Evolutionary conservation across 352 stramenopile genomes (phyloP).

Genomic region (Pythium brassicae): DNA sequence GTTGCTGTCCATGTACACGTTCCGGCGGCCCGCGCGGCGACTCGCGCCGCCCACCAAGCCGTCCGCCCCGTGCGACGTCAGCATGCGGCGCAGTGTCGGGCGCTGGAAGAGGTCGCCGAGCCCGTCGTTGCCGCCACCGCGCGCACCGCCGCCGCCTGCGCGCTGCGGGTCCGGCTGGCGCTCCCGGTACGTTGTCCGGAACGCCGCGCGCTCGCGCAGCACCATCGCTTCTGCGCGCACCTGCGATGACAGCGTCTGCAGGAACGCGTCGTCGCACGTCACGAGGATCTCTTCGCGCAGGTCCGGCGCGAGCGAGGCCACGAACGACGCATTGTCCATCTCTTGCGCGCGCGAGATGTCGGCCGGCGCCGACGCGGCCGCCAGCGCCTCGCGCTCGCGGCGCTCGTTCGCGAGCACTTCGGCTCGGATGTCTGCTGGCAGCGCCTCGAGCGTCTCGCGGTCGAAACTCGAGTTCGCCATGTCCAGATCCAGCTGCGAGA

Average conservation of each 20-base stretch:
- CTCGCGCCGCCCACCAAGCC: slow-evolving; percentile 23
- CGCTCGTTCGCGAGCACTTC: slow-evolving; percentile 97
- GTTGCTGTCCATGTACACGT: slow-evolving; percentile 37
- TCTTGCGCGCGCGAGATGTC: slow-evolving; percentile 96
- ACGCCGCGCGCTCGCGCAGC: slow-evolving; percentile 90
- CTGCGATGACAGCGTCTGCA: slow-evolving; percentile 92
- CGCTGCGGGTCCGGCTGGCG: slow-evolving; percentile 32
- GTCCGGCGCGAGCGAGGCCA: slow-evolving; percentile 94
- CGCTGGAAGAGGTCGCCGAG: slow-evolving; percentile 68
- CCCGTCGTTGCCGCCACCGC: slow-evolving; percentile 37
- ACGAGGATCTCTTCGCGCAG: slow-evolving; percentile 96
- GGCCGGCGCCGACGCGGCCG: slow-evolving; percentile 64
- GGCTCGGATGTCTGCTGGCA: slow-evolving; percentile 96
- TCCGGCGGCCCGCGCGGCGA: slow-evolving; percentile 35
- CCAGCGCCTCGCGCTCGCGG: slow-evolving; percentile 81
- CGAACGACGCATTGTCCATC: slow-evolving; percentile 98
- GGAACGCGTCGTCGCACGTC: slow-evolving; percentile 94
- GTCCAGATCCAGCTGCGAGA: slow-evolving; percentile 79
- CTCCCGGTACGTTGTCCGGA: slow-evolving; percentile 64
- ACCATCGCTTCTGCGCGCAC: slow-evolving; percentile 95
- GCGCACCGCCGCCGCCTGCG: slow-evolving; percentile 12
- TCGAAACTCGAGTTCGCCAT: slow-evolving; percentile 90
- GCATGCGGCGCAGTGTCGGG: slow-evolving; percentile 72
- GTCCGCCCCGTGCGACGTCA: slow-evolving; percentile 69
- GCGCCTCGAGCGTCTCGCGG: slow-evolving; percentile 92